Conservation (phyloP, 352 stramenopile genomes). For the Phytophthora citricola region DNA sequence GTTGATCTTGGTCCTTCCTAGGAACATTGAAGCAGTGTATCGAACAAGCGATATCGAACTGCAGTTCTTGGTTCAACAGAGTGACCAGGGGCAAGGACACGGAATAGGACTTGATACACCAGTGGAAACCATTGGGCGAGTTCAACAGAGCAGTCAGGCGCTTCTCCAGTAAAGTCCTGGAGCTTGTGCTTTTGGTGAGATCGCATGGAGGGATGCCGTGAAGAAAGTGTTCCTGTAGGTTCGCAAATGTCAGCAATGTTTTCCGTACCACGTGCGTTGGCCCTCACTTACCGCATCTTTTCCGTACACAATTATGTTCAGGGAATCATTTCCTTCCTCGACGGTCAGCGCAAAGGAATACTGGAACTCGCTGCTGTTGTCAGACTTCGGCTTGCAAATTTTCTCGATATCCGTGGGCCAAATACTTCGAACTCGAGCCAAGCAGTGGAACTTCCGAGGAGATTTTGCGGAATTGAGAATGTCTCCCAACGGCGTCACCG, state of each 20-base stretch:
- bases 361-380: constrained; percentile 38
- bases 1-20: constrained; percentile 2
- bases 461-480: constrained; percentile 40
- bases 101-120: constrained; percentile 78
- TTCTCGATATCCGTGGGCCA: constrained; percentile 61
- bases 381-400: constrained; percentile 53
- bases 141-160: constrained; percentile 46
- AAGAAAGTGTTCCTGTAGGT: constrained; percentile 67
- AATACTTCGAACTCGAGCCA: constrained; percentile 46
- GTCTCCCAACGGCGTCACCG: constrained; percentile 46
- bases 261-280: not conserved
- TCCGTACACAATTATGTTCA: constrained; percentile 77
- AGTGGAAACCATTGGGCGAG: constrained; percentile 42
- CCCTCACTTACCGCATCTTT: constrained; percentile 65
- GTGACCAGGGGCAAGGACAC: constrained; percentile 20
- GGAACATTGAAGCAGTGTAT: constrained; percentile 59
- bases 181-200: constrained; percentile 57
- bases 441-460: constrained; percentile 75
- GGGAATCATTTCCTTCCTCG: constrained; percentile 48
- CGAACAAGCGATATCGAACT: constrained; percentile 75
- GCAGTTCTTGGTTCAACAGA: constrained; percentile 16
- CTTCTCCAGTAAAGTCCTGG: constrained; percentile 58
- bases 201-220: constrained; percentile 76
- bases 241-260: not conserved
- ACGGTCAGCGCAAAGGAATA: constrained; percentile 78